A percentile compares a stretch with the other conserved stretches of the same genome.
Conservation (phyloP, 371 early-diverging fungal species). For the Encephalitozoon romaleae region DNA sequence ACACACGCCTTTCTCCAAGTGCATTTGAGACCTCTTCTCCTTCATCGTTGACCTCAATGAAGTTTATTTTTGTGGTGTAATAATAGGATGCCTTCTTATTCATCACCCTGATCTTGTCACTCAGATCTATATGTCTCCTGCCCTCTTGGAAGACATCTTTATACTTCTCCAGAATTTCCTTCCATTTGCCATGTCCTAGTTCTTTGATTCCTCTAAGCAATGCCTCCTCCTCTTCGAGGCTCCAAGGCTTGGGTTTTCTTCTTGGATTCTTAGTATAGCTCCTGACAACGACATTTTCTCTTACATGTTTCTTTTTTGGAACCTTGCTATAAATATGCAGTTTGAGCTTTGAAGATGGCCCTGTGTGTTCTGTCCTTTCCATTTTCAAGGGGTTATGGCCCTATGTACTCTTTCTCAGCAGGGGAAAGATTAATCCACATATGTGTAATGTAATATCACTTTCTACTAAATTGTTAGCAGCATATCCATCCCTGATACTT, state of each 20-base stretch:
- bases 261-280: background rate
- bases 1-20: background rate
- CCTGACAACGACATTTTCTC: background rate
- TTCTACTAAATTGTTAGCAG: no score
- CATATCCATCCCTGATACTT: no score
- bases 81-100: conserved; percentile 28
- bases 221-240: conserved; percentile 27
- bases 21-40: background rate
- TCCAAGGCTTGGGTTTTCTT: conserved; percentile 22
- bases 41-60: conserved; percentile 13
- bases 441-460: no score
- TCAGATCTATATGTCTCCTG: conserved; percentile 31
- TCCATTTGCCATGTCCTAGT: conserved; percentile 38
- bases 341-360: background rate
- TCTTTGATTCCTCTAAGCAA: conserved; percentile 20
- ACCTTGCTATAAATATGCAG: background rate
- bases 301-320: background rate
- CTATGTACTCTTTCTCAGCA: background rate
- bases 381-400: background rate
- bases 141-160: conserved; percentile 8
- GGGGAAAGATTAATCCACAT: no score
- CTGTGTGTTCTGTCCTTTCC: background rate
- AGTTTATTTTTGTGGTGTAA: background rate
- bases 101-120: conserved; percentile 31
- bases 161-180: conserved; percentile 19